Conservation (phyloP, 1,139 yeast species). For the Diutina pseudorugosa region DNA sequence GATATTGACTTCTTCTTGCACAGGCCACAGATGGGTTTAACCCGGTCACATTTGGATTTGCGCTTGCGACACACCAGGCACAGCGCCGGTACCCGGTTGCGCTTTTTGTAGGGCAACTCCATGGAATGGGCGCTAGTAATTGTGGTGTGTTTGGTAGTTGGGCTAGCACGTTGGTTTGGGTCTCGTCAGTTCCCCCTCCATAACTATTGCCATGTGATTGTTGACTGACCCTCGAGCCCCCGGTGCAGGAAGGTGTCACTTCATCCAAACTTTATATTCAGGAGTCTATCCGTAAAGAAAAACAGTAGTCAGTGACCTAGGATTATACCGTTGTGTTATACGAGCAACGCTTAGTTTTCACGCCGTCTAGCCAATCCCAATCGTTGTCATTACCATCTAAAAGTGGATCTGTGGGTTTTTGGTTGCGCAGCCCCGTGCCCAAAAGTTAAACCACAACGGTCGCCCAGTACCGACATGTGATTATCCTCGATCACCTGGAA, state of each 20-base stretch:
- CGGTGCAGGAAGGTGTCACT: background rate
- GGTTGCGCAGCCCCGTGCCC: background rate
- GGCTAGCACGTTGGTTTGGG: background rate
- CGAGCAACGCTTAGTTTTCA: background rate
- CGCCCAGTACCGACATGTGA: background rate
- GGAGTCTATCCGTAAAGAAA: background rate
- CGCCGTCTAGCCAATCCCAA: background rate
- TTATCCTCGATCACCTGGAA: background rate
- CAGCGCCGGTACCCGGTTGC: conserved; percentile 31
- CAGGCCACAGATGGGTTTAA: conserved; percentile 58
- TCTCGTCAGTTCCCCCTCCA: background rate
- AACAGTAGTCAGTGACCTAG: background rate
- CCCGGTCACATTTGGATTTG: conserved; percentile 45
- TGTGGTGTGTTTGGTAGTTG: background rate
- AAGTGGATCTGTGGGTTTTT: background rate
- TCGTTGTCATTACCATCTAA: background rate
- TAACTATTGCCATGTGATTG: background rate
- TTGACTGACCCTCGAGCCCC: background rate
- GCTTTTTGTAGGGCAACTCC: conserved; percentile 11
- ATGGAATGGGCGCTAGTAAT: background rate
- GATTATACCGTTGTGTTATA: no score
- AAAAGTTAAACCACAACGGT: background rate
- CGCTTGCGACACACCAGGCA: conserved; percentile 35
- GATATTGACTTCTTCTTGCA: conserved; percentile 66
- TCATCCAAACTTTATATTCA: no score